Conservation (phyloP, 225 moss, liverwort and hornwort species). For the Climacium dendroides region DNA sequence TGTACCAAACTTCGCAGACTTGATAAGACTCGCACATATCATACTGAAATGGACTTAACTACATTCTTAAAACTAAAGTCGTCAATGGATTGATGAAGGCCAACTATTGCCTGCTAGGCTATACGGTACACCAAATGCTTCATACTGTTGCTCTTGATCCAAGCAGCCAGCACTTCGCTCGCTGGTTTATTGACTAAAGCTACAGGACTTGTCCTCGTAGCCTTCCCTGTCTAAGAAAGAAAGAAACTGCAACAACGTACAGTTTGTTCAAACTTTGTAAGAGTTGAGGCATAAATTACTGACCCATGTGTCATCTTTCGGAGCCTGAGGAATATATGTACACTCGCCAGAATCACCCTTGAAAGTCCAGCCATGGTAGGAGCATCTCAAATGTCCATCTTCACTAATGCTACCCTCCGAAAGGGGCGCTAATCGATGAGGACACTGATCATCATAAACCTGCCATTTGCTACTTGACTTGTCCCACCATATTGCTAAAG, state of each 20-base stretch:
- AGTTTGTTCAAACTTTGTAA: background rate
- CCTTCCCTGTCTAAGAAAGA: background rate
- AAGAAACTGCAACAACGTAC: background rate
- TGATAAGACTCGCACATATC: background rate
- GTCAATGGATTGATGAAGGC: background rate
- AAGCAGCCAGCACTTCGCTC: background rate
- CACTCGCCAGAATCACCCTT: slow-evolving; percentile 62
- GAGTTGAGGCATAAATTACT: background rate
- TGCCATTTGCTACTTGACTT: slow-evolving; percentile 47
- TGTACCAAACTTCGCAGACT: background rate
- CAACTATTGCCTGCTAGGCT: background rate
- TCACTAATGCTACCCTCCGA: slow-evolving; percentile 86
- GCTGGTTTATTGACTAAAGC: background rate
- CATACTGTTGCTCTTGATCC: background rate
- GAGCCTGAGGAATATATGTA: slow-evolving; percentile 62
- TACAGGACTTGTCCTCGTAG: background rate
- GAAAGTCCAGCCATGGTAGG: slow-evolving; percentile 95
- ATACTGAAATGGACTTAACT: background rate
- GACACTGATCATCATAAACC: slow-evolving; percentile 70
- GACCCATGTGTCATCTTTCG: slow-evolving; percentile 19
- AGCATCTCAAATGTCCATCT: slow-evolving; percentile 73
- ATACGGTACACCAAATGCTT: background rate
- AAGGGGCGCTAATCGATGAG: slow-evolving; percentile 82
- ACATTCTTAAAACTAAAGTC: background rate
- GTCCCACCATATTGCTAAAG: slow-evolving; percentile 95